Conservation (phyloP, 83 land plant genomes). For the Isoetes engelmannii region DNA sequence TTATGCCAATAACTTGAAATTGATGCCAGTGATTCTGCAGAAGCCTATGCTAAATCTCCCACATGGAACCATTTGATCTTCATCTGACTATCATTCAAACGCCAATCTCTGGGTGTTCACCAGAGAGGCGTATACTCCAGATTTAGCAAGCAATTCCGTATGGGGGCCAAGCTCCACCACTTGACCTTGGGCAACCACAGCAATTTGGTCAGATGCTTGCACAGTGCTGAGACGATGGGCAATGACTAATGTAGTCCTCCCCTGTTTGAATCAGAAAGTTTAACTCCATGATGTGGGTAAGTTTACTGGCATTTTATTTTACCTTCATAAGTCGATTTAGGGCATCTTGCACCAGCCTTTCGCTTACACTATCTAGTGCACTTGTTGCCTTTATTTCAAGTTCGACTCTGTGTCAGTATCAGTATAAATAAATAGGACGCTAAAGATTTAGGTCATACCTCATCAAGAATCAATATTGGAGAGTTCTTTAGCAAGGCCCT, state of each 20-base stretch:
- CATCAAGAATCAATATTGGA: conserved; percentile 86
- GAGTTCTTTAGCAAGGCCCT: conserved; percentile 90
- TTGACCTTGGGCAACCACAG: conserved; percentile 65
- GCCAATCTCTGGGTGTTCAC: conserved; percentile 87
- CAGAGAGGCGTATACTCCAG: conserved; percentile 72
- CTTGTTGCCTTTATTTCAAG: conserved; percentile 74
- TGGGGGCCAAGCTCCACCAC: conserved; percentile 78
- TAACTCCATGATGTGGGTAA: not conserved
- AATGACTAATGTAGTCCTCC: conserved; percentile 90
- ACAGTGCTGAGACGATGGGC: conserved; percentile 92
- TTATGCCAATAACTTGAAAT: too few relatives aligned
- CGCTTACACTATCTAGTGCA: conserved; percentile 88
- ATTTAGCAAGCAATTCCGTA: conserved; percentile 52
- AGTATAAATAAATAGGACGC: not conserved
- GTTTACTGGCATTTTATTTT: not conserved
- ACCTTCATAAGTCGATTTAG: conserved; percentile 82
- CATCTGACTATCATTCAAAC: conserved; percentile 54
- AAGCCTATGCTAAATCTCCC: too few relatives aligned
- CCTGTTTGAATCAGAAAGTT: conserved; percentile 21
- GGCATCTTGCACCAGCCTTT: conserved; percentile 86
- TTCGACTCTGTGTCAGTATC: too few relatives aligned
- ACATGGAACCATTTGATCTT: too few relatives aligned
- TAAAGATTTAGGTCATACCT: conserved; percentile 35
- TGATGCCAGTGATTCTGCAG: too few relatives aligned
- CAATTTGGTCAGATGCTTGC: conserved; percentile 86